phyloP scores from a whole-genome alignment of 148 eudicot species.

The Fagopyrum tataricum region DNA sequence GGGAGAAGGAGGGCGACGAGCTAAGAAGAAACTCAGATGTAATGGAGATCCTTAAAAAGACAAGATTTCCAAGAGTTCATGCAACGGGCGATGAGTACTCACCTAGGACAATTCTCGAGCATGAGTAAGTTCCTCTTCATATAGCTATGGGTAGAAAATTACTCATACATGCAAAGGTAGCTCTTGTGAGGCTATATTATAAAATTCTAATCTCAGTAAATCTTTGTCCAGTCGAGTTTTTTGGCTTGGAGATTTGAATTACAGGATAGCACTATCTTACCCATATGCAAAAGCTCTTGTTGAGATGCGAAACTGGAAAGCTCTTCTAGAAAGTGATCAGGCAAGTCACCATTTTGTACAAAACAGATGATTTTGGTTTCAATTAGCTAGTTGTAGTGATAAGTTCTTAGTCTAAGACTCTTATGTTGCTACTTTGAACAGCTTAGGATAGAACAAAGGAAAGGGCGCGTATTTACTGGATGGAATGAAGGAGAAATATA shows the following conservation, averaged over 20 bases:
- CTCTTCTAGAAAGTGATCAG: constrained; percentile 88
- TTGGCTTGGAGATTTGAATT: constrained; percentile 98
- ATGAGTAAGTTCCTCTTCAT: constrained; percentile 52
- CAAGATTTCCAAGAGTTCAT: constrained; percentile 76
- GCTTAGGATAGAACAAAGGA: constrained; percentile 82
- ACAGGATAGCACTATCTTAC: constrained; percentile 77
- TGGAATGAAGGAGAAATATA: constrained; percentile 90
- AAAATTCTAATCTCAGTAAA: not conserved
- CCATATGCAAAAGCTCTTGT: constrained; percentile 83
- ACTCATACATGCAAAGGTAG: not conserved
- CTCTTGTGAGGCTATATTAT: not conserved
- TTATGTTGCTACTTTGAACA: constrained; percentile 24
- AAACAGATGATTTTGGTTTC: not conserved
- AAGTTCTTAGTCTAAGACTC: not conserved
- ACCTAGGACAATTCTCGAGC: constrained; percentile 86
- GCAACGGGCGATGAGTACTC: constrained; percentile 53
- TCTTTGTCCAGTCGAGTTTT: constrained; percentile 60
- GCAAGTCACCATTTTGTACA: constrained; percentile 23
- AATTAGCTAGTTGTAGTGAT: not conserved
- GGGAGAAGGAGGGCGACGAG: constrained; percentile 95
- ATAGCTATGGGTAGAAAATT: not conserved
- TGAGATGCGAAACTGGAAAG: constrained; percentile 91
- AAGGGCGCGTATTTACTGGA: constrained; percentile 78
- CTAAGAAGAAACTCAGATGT: constrained; percentile 91
- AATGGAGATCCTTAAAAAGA: constrained; percentile 83